Evolutionary conservation across 2,329 filamentous ascomycete genomes (phyloP), one percentile per base, ranked within the genome.

Genomic region (Trichoderma sp.): DNA sequence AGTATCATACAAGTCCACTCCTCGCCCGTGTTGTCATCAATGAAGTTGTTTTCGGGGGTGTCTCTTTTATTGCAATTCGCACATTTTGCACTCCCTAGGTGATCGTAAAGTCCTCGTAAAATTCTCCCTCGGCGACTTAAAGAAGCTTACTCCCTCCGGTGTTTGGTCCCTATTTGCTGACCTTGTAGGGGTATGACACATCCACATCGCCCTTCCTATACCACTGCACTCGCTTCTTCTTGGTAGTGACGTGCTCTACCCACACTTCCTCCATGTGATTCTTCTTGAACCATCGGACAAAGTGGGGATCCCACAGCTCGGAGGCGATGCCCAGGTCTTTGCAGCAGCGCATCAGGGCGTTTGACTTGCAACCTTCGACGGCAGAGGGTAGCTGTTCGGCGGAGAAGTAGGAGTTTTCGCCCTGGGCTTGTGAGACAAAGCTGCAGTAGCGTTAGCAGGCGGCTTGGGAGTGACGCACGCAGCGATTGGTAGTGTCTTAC

Each of bases 291-390:
- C 88, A 88, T 77, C 93, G 89, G 75, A 98, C 94, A 84, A 92
- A 99, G 70, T 93, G 86, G 43, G 96, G 96, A 83, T 99, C 96
- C 96, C 96, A 99, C 23, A 99, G 88, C 83, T 99, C 96, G 74
- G 92, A 95, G 1, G 94, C 96, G 75, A 99, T 92, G 43, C 96
- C 96, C 36, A 99, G 84, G 81, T 99, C 96, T 85, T 99, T 99
- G 86, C 96, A 98, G 87, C 95, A 98, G 72, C 96, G 93, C 91
- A 98, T 97, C 75, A 99, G 87, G 13, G 96, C 96, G 80, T 99
- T 99, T 74, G 94, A 97, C 83, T 98, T 98, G 87, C 94, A 97
- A 68, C 96, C 96, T 83, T 99, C 96, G 73, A 95, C 95, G 9
- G 96, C 95, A 1, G 95, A 97, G 30, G 96, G 94, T 74, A 99